A percentile compares a stretch with the other conserved stretches of the same genome.
These are phyloP conservation scores for Claviceps spartinae DNA, from an alignment of 2,329 filamentous ascomycete genomes.

Conservation along the genomic window DNA sequence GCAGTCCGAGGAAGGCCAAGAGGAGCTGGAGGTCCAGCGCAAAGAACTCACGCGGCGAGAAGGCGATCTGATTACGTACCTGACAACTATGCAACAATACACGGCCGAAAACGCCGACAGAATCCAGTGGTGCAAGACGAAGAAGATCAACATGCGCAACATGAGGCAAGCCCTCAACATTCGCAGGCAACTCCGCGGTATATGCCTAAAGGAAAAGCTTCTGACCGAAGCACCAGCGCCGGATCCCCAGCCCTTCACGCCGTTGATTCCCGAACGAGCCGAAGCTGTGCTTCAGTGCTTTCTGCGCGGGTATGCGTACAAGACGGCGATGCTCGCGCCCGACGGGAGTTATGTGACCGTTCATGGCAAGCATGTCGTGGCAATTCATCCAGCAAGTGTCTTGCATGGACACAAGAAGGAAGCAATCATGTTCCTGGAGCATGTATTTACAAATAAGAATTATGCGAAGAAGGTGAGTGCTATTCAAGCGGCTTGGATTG, in stretches of 20 bases:
- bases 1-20: constrained; percentile 41
- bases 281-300: constrained; percentile 46
- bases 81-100: constrained; percentile 50
- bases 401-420: constrained; percentile 49
- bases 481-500: constrained; percentile 46
- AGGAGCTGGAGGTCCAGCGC: constrained; percentile 38
- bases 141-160: constrained; percentile 43
- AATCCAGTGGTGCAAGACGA: constrained; percentile 42
- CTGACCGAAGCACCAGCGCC: constrained; percentile 29
- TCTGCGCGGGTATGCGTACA: constrained; percentile 44
- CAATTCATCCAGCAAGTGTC: constrained; percentile 50
- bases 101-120: constrained; percentile 41
- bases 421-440: constrained; percentile 55
- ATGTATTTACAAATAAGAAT: constrained; percentile 52
- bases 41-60: constrained; percentile 47
- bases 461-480: constrained; percentile 54
- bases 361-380: constrained; percentile 45
- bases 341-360: constrained; percentile 48
- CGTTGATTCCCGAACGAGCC: constrained; percentile 39
- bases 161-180: constrained; percentile 51
- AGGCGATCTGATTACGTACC: constrained; percentile 51
- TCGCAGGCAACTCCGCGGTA: constrained; percentile 43
- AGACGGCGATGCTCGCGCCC: constrained; percentile 46
- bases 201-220: constrained; percentile 40
- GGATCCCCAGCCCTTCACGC: constrained; percentile 43